Percentiles rank a stretch among this genome's conserved stretches.
These are phyloP conservation scores for Myrica gale DNA, from an alignment of 306 rosid genomes.

Conservation along the genomic window DNA sequence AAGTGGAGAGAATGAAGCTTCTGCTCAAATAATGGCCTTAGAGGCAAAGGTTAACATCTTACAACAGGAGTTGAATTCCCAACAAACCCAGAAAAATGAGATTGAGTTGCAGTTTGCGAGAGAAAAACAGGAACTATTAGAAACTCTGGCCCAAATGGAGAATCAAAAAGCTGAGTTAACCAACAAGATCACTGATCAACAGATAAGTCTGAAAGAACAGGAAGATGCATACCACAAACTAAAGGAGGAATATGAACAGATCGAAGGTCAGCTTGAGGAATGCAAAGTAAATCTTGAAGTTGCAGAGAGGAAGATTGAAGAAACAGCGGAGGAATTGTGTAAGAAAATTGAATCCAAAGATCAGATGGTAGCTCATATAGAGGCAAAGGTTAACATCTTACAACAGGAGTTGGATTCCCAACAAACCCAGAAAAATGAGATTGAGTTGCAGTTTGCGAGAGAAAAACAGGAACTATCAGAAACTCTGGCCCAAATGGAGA, in stretches of 20 bases:
- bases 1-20: constrained; percentile 49
- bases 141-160: constrained; percentile 41
- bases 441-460: constrained; percentile 44
- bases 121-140: constrained; percentile 35
- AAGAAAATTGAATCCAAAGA: constrained; percentile 48
- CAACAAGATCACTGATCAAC: constrained; percentile 51
- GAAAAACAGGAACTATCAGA: constrained; percentile 34
- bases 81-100: constrained; percentile 43
- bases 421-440: constrained; percentile 42
- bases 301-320: constrained; percentile 59
- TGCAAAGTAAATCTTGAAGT: constrained; percentile 48
- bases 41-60: too few relatives aligned
- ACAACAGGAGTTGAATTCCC: constrained; percentile 45
- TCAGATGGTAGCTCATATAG: constrained; percentile 28
- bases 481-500: constrained; percentile 43
- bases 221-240: constrained; percentile 46
- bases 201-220: constrained; percentile 60
- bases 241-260: constrained; percentile 48
- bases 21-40: constrained; percentile 40
- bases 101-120: constrained; percentile 43
- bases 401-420: constrained; percentile 52
- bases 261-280: constrained; percentile 49
- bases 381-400: constrained; percentile 48
- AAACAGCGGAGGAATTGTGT: constrained; percentile 44
- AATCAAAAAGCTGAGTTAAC: constrained; percentile 41